Evolutionary conservation across 371 early-diverging fungal genomes (phyloP).

Genomic region (Mucor circinelloides): DNA sequence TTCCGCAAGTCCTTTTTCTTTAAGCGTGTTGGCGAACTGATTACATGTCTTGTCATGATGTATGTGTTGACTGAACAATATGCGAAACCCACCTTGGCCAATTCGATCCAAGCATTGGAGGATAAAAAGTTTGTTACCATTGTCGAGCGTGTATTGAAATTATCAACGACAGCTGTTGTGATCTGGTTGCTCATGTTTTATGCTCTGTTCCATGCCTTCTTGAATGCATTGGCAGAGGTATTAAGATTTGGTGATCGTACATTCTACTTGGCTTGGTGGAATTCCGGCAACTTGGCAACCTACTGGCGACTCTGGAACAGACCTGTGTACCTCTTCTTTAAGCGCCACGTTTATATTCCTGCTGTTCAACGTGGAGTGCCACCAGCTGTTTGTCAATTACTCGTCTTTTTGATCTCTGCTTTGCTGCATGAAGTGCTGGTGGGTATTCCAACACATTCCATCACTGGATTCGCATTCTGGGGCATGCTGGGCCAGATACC

Average conservation of each 20-base stretch:
- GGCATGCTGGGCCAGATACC: constrained; percentile 93
- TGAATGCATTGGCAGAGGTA: constrained; percentile 85
- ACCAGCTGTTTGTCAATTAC: constrained; percentile 56
- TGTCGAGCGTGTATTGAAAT: constrained; percentile 84
- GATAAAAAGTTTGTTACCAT: constrained; percentile 66
- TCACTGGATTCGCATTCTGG: constrained; percentile 83
- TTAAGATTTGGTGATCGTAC: constrained; percentile 88
- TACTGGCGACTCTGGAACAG: constrained; percentile 94
- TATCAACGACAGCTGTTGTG: constrained; percentile 76
- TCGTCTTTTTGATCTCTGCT: constrained; percentile 84
- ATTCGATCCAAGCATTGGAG: constrained; percentile 77
- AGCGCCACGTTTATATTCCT: constrained; percentile 85
- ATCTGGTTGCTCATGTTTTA: constrained; percentile 93
- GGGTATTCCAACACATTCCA: constrained; percentile 81
- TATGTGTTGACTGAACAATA: constrained; percentile 84
- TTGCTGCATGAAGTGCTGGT: constrained; percentile 85
- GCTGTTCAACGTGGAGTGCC: constrained; percentile 53
- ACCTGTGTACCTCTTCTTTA: constrained; percentile 86
- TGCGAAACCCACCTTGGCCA: constrained; percentile 83
- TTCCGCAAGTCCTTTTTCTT: constrained; percentile 78
- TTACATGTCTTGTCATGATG: constrained; percentile 71
- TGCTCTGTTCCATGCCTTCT: constrained; percentile 81
- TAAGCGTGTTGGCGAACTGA: constrained; percentile 76
- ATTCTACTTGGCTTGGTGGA: constrained; percentile 94
- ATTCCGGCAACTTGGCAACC: constrained; percentile 75